Evolutionary conservation across 345 rosid genomes (phyloP).

Genomic region (Heritiera fomes): DNA sequence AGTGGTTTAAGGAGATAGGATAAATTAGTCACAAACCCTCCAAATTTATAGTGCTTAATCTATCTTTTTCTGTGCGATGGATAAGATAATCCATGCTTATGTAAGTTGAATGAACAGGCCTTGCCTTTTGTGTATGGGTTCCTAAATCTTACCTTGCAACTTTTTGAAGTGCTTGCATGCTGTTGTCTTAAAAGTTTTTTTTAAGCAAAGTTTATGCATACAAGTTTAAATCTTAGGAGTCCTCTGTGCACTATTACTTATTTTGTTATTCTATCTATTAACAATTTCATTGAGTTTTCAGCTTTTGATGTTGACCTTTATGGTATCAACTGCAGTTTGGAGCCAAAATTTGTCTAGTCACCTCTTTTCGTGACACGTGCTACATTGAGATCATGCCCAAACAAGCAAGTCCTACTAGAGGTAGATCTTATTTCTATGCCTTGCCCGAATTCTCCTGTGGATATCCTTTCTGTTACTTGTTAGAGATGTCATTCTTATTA

Average conservation of each 20-base stretch:
- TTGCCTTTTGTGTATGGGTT: background rate
- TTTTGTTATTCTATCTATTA: slow-evolving; percentile 3
- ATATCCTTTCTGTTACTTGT: background rate
- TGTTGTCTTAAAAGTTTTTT: background rate
- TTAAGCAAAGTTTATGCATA: background rate
- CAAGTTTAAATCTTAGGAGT: background rate
- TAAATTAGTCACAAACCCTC: background rate
- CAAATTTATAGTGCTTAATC: background rate
- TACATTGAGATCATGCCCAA: slow-evolving; percentile 85
- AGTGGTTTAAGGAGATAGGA: background rate
- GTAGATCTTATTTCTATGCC: slow-evolving; percentile 40
- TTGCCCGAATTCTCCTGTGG: background rate
- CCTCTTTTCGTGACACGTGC: slow-evolving; percentile 79
- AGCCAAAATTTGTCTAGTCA: slow-evolving; percentile 77
- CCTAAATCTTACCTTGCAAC: background rate
- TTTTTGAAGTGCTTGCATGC: background rate
- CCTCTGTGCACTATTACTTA: background rate
- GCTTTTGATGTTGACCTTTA: slow-evolving; percentile 29
- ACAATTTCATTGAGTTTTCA: background rate
- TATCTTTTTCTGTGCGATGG: background rate
- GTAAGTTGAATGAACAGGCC: background rate
- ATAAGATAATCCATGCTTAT: background rate
- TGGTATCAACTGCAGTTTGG: slow-evolving; percentile 58
- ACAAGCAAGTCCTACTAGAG: slow-evolving; percentile 61
- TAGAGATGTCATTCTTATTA: background rate